These are phyloP conservation scores for Stagonosporopsis chrysanthemi DNA, from an alignment of 2,329 filamentous ascomycete genomes.

Conservation along the genomic window DNA sequence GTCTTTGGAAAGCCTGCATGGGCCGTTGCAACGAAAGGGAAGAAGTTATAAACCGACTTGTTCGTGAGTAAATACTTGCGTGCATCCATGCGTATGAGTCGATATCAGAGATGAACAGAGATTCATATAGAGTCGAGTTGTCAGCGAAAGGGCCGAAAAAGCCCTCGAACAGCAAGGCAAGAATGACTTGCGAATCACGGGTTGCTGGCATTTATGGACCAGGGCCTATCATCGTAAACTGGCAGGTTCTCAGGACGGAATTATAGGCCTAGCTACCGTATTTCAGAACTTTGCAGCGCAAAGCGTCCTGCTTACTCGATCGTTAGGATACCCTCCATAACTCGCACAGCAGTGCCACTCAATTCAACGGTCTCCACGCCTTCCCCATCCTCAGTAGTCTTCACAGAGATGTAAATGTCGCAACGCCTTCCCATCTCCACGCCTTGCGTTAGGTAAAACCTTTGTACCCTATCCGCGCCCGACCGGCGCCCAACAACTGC, in stretches of 20 bases:
- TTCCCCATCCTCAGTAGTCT: constrained; percentile 43
- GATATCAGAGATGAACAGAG: no score
- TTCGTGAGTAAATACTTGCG: background rate
- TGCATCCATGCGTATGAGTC: no score
- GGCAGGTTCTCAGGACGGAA: no score
- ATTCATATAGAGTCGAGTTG: no score
- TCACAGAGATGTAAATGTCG: constrained; percentile 56
- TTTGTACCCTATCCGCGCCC: background rate
- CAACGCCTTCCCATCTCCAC: constrained; percentile 59
- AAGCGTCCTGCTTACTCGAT: constrained; percentile 1
- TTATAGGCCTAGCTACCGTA: no score
- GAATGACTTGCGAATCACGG: no score
- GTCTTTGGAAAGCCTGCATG: constrained; percentile 32
- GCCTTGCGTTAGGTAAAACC: constrained; percentile 55
- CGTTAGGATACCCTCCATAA: constrained; percentile 36
- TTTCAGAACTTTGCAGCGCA: background rate
- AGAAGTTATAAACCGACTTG: background rate
- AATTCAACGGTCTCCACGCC: constrained; percentile 51
- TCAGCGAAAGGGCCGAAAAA: no score
- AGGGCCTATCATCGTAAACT: no score
- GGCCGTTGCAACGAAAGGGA: background rate
- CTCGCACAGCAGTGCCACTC: constrained; percentile 52
- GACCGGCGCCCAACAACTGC: constrained; percentile 46
- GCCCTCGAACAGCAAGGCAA: no score
- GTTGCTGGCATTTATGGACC: no score